Conservation (phyloP, 2,329 filamentous ascomycete genomes). For the Hypomyces perniciosus region DNA sequence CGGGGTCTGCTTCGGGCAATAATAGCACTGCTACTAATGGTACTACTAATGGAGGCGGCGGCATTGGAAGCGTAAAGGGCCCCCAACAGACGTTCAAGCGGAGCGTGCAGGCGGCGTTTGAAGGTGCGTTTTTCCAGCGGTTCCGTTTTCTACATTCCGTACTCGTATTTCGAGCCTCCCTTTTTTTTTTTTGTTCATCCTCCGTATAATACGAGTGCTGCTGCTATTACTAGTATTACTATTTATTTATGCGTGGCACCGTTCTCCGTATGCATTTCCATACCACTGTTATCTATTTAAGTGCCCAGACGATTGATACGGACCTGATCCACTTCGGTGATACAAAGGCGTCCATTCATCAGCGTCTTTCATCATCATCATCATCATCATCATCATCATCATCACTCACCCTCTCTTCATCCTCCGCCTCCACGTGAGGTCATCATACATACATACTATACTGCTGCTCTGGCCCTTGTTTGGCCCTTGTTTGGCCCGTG, state of each 20-base stretch:
- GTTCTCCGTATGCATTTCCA: background rate
- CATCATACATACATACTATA: background rate
- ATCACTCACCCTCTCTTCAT: background rate
- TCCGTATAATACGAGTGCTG: no score
- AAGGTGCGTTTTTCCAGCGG: constrained; percentile 40
- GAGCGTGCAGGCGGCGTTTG: constrained; percentile 55
- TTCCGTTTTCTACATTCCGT: constrained; percentile 5
- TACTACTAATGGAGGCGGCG: constrained; percentile 26
- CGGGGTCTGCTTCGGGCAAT: constrained; percentile 42
- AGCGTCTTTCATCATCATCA: background rate
- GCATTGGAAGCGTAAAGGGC: constrained; percentile 18
- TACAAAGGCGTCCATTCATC: no score
- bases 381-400: background rate
- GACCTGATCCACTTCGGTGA: no score
- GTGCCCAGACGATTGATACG: background rate
- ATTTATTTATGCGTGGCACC: constrained; percentile 4
- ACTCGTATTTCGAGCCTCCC: background rate
- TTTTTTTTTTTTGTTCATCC: background rate
- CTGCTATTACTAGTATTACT: background rate
- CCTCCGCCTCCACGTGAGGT: background rate
- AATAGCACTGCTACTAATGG: no score
- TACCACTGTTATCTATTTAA: background rate
- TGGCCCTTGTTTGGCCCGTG: background rate
- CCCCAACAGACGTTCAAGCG: constrained; percentile 45
- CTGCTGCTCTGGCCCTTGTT: no score